Evolutionary conservation across 225 moss, liverwort and hornwort species (phyloP), one percentile per base, ranked within the genome.

Genomic region (Climacium dendroides): DNA sequence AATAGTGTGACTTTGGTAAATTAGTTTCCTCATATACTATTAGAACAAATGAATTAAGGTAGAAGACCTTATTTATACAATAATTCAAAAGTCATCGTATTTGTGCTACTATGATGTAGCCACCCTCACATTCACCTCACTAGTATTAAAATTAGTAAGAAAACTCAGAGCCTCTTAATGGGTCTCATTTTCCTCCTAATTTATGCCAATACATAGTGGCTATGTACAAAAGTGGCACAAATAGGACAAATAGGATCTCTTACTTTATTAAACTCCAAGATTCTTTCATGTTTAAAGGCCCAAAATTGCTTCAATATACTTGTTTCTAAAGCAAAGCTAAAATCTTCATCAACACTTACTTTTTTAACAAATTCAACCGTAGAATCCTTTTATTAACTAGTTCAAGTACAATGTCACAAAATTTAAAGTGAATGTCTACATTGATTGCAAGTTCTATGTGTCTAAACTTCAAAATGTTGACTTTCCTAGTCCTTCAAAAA

Each of bases 31-130:
- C 6, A 65, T 35, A 65, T 19, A 35, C 65, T 65, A n/a, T 66
- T n/a, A n/a, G 11, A 1, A 29, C 20, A 66, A n/a, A n/a, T n/a
- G 4, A 3, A n/a, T 20, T n/a, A 66, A 66, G 22, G 4, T 66
- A 66, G n/a, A 12, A 22, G 7, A n/a, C 2, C 7, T 2, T 22
- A 11, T 11, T 6, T n/a, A n/a, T 22, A 1, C 11, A n/a, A n/a
- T 5, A 66, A 66, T 66, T 66, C 1, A 66, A 1, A 66, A 20
- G 10, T 12, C 12, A n/a, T 7, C 66, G 3, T 66, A 7, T n/a
- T 22, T 2, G 0, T n/a, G 4, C 12, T n/a, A n/a, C 22, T 66
- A n/a, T 45, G 45, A 45, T 45, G 45, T 45, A 45, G 8, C 45
- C 45, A 45, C 45, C 45, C 45, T 45, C 8, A 8, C 8, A 45